Evolutionary conservation across 345 rosid species (phyloP), one percentile per base, ranked within the genome.

Genomic region (Rubroshorea leprosula): DNA sequence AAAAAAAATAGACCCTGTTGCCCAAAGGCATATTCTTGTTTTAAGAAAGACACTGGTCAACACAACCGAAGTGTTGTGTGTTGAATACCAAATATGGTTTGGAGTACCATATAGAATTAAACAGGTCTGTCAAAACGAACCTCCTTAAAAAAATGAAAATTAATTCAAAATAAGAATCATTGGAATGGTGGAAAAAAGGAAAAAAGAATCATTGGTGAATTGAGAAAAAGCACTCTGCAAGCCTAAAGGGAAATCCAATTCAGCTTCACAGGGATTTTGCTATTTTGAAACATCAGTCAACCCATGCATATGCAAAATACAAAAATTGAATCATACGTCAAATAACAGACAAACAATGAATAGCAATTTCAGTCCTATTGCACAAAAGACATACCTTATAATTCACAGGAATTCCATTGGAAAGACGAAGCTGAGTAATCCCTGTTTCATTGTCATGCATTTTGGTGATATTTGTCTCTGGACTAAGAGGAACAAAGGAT

Each of bases 371-470:
- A 15, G 0, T 44, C 14, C 18, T 44, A 44, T 50, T n/a, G 29
- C 16, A 31, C 2, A 39, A 7, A 61, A 66, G 18, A 20, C 19
- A 41, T 67, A 85, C 96, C 95, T 84, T 93, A 68, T 87, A 87
- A 75, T 90, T 90, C 60, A 93, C 77, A 58, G 87, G 72, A 72
- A 94, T 87, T 57, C 90, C 99, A 78, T 94, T 94, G n/a, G 97
- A 90, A 75, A 94, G 83, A 61, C 80, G 81, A 61, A 79, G 66
- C 66, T 81, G 95, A 67, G 89, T 85, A 72, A 94, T 87, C 72
- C 97, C 93, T 44, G 95, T 85, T 67, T 87, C 99, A 52, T 65
- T 57, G 71, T 94, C 99, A 64, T 90, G 84, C 71, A 76, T 61
- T 77, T 76, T 94, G 15, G 72, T 72, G 61, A 72, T 63, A 57